Evolutionary conservation across 192 early-diverging fungal species (phyloP), one percentile per base, ranked within the genome.

Genomic region (Podila epigama): DNA sequence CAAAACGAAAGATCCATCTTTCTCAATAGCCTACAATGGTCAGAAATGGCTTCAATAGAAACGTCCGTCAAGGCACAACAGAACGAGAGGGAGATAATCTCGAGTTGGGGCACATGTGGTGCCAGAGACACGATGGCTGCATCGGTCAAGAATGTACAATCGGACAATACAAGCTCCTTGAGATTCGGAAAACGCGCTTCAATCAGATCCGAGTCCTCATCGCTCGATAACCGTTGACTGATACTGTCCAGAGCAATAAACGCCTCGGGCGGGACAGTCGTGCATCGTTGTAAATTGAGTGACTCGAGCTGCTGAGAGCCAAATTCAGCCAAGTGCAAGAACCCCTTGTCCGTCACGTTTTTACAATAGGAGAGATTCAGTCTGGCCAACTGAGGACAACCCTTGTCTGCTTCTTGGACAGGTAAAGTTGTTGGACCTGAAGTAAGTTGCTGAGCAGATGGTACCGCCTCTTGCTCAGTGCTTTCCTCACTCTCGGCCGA

Each of bases 101-200:
- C 48, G 1, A 94, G 73, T 2, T 77, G 63, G 20, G 89, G 88
- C 68, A 90, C 89, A 15, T 78, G 75, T 1, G 66, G 67, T 2
- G 86, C 83, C 18, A 93, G 40, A n/a, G 67, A 58, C 8, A 79
- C 40, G 29, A 93, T 85, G 2, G 92, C 84, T 6, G 73, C 78
- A 51, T 94, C 91, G 4, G 90, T 89, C 15, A 94, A 69, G 60
- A 94, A 94, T 2, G 88, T 90, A 68, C 93, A 94, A 69, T 94
- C 93, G 18, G 83, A 84, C 7, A 94, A 79, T 40, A 81, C 83
- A 2, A 94, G 75, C 8, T 87, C 82, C 29, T 80, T 51, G 33
- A 94, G 79, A 7, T 34, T 44, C 11, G 68, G 65, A 54, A 86
- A 85, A 22, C 62, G 57, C 0, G 73, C 61, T 1, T 68, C 55